Percentiles rank a stretch among this genome's conserved stretches.
Evolutionary conservation across 176 grass and related monocot genomes (phyloP).

Genomic region (Bothriochloa decipiens): DNA sequence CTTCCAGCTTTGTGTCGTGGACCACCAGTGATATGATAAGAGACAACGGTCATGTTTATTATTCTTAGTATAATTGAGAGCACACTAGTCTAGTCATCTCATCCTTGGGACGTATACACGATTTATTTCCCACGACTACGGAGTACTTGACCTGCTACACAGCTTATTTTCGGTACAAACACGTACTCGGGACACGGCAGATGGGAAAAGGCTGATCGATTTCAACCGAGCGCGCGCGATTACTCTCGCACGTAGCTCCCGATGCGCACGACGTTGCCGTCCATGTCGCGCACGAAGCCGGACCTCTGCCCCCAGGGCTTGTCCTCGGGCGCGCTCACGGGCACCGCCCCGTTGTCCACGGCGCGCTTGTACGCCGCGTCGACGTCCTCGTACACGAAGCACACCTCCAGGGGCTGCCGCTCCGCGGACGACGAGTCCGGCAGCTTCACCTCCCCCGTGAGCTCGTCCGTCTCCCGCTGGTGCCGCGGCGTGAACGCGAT

Average conservation of each 20-base stretch:
- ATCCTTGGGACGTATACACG: too few relatives aligned
- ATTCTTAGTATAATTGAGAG: too few relatives aligned
- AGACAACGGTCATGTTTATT: too few relatives aligned
- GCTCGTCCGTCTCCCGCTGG: slow-evolving; percentile 73
- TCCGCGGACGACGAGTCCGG: slow-evolving; percentile 34
- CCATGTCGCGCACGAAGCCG: slow-evolving; percentile 76
- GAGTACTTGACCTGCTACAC: too few relatives aligned
- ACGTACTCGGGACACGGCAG: too few relatives aligned
- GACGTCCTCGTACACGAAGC: slow-evolving; percentile 83
- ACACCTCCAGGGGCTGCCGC: slow-evolving; percentile 75
- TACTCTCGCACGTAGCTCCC: slow-evolving; percentile 59
- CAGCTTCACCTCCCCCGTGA: slow-evolving; percentile 60
- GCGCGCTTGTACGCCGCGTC: slow-evolving; percentile 69
- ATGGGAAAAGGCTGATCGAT: too few relatives aligned
- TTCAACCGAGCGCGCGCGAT: too few relatives aligned
- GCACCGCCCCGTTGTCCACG: slow-evolving; percentile 58
- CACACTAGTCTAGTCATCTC: too few relatives aligned
- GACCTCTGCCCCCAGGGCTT: slow-evolving; percentile 89
- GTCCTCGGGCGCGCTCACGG: slow-evolving; percentile 65
- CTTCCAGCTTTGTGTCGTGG: too few relatives aligned
- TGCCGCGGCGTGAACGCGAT: slow-evolving; percentile 83
- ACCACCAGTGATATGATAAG: too few relatives aligned
- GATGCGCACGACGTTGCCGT: slow-evolving; percentile 71
- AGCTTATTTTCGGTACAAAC: too few relatives aligned
- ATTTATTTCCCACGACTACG: too few relatives aligned